Percentiles rank a stretch among this genome's conserved stretches.
phyloP scores from a whole-genome alignment of 495 filamentous ascomycete species.

The Xylaria flabelliformis region DNA sequence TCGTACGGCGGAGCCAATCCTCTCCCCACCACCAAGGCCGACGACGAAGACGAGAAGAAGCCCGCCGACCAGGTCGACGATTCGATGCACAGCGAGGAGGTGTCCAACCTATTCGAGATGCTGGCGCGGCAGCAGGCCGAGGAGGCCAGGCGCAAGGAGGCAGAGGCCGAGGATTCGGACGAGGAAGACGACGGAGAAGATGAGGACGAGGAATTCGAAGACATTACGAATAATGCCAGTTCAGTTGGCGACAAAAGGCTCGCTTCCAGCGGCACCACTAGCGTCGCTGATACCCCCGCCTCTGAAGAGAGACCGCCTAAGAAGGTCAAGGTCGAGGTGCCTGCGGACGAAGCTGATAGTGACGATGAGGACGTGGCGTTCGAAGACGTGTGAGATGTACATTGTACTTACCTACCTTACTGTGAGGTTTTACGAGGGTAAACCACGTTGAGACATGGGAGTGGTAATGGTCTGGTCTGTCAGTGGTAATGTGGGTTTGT shows the following conservation, averaged over 20 bases:
- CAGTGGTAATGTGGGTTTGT: neutral
- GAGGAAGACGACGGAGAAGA: slow-evolving; percentile 56
- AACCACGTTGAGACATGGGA: neutral
- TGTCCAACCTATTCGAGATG: slow-evolving; percentile 60
- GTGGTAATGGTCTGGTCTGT: neutral
- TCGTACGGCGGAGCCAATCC: slow-evolving; percentile 48
- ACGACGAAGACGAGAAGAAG: slow-evolving; percentile 57
- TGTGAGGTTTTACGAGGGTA: neutral
- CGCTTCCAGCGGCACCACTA: slow-evolving; percentile 45
- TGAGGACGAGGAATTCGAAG: slow-evolving; percentile 47
- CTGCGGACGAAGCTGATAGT: slow-evolving; percentile 50
- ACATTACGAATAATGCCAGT: slow-evolving; percentile 36
- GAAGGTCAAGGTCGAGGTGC: slow-evolving; percentile 61
- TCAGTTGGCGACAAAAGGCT: slow-evolving; percentile 37
- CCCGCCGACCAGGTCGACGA: slow-evolving; percentile 47
- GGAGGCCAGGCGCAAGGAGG: slow-evolving; percentile 52
- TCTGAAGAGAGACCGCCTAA: slow-evolving; percentile 56
- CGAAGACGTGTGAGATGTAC: slow-evolving; percentile 58
- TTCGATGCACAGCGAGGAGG: slow-evolving; percentile 45
- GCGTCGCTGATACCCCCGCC: slow-evolving; percentile 43
- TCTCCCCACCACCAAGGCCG: slow-evolving; percentile 55
- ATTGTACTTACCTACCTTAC: neutral
- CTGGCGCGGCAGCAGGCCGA: slow-evolving; percentile 60
- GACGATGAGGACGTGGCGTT: slow-evolving; percentile 69
- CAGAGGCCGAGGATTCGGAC: slow-evolving; percentile 56